Base-by-base conservation (phyloP, 345 rosid species). In the Populus alba region DNA sequence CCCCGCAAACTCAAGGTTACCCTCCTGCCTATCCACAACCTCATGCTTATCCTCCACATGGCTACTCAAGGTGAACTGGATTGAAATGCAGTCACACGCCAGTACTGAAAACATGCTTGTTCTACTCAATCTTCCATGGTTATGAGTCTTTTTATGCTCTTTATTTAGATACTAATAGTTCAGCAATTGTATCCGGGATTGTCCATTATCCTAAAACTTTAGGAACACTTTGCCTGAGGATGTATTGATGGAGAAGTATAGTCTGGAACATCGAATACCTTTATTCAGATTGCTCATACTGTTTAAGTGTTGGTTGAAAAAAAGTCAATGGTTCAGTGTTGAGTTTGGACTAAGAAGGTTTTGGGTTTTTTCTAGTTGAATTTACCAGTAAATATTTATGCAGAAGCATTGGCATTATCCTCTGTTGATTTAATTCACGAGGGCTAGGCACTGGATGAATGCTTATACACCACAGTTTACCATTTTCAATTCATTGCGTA, bases 21-120 rank as follows among this genome's bases (percentile, higher is more conserved):
- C 81, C 81, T 43, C 76, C 43, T 35, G 69, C 68, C 45, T 57
- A 73, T 37, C 16, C 37, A 22, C 59, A 45, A 7, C 11, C 73
- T 70, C 49, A 39, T 55, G 15, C 65, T 17, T 67, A 43, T 49
- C 80, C 84, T 68, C 80, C 80, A 1, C 22, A 37, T 17, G 68
- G 53, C 41, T 75, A 79, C 43, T 75, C 84, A 57, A 57, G 63
- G 23, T 57, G 63, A 57, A 8, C 27, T n/a, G 63, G 27, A 18
- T 51, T 51, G 57, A 53, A 53, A 57, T 57, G 29, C 63, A 57
- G 25, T 57, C 63, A 7, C 61, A n/a, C 8, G 62, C 62, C 27
- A 20, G 61, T 20, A n/a, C n/a, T n/a, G 61, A 55, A 20, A 7
- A 55, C 20, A 9, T 55, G 25, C 7, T 7, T 55, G 23, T 7